Evolutionary conservation across 1,284 basidiomycete species (phyloP), one percentile per base, ranked within the genome.

Genomic region (Neonothopanus nambi): DNA sequence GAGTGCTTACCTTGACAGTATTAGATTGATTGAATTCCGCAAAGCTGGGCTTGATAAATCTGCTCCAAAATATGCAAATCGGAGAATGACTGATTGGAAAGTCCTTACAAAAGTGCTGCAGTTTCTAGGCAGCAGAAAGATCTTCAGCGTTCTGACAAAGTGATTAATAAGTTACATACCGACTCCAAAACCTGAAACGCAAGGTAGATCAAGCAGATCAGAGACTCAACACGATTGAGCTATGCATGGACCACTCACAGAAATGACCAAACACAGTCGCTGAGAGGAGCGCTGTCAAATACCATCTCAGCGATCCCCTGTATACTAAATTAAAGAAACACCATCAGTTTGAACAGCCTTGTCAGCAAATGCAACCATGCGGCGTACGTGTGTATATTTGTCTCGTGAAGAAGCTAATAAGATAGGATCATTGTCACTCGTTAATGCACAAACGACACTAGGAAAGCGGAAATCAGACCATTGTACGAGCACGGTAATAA

Each of bases 11-110:
- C 11, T 68, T 71, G 21, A 74, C 54, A n/a, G 30, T n/a, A 6
- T 52, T 17, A 21, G 57, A 54, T 67, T 50, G 69, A 64, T 21
- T 64, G 56, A 28, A 74, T 52, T 47, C 58, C 58, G 2, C 48
- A 18, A 75, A 64, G 28, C 70, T 63, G 49, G 67, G 70, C 55
- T 71, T 71, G 48, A 71, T 69, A 51, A 74, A 72, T 56, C 73
- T 73, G 53, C n/a, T 6, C 11, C 30, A 46, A 28, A 21, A 51
- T 4, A 38, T 30, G 37, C 38, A 44, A 13, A 21, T 36, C 24
- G 23, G 26, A 17, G 38, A 11, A 23, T 6, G 15, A 17, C 21
- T 12, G 3, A n/a, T 47, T 36, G 48, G 41, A 13, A 33, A 46
- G 11, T 37, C 42, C 65, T 45, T 45, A 70, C 69, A 68, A 53